Evolutionary conservation across 108 stramenopile species (phyloP).

Genomic region (Cyclotella cryptica): DNA sequence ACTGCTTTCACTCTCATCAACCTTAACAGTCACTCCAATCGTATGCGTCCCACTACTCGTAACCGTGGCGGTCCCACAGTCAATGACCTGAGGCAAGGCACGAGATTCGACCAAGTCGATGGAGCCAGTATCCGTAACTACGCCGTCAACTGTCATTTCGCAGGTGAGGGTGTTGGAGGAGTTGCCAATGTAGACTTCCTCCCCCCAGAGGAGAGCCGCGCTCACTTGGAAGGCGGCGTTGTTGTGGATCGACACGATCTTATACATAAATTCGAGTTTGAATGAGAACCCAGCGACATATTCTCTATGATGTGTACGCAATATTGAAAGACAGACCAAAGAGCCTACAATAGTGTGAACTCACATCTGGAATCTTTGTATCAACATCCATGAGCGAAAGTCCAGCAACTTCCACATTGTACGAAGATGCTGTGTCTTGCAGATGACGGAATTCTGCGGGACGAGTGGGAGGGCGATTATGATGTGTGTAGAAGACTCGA

Average conservation of each 20-base stretch:
- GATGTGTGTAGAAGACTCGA: not conserved
- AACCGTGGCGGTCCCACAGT: slow-evolving; percentile 8
- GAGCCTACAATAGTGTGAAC: not conserved
- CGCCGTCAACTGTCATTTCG: slow-evolving; percentile 24
- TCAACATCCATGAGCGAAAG: slow-evolving; percentile 6
- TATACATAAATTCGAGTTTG: not conserved
- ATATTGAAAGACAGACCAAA: too few relatives aligned
- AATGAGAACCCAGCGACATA: too few relatives aligned
- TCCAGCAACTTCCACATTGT: not conserved
- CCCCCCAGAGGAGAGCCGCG: slow-evolving; percentile 18
- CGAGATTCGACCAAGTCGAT: slow-evolving; percentile 32
- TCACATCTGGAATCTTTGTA: slow-evolving; percentile 11
- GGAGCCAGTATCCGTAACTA: slow-evolving; percentile 2
- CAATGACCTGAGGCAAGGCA: slow-evolving; percentile 17
- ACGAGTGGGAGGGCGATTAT: not conserved
- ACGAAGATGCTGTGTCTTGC: not conserved
- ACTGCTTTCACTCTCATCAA: slow-evolving; percentile 1
- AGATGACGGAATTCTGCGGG: not conserved
- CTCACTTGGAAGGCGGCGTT: slow-evolving; percentile 15
- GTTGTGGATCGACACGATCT: slow-evolving; percentile 29
- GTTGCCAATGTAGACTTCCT: slow-evolving; percentile 11
- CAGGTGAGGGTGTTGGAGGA: slow-evolving; percentile 25
- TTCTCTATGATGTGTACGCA: too few relatives aligned
- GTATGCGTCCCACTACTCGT: slow-evolving; percentile 20
- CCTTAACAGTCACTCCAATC: slow-evolving; percentile 27